phyloP scores from a whole-genome alignment of 2,329 filamentous ascomycete genomes.

The Ascochyta clinopodiicola region DNA sequence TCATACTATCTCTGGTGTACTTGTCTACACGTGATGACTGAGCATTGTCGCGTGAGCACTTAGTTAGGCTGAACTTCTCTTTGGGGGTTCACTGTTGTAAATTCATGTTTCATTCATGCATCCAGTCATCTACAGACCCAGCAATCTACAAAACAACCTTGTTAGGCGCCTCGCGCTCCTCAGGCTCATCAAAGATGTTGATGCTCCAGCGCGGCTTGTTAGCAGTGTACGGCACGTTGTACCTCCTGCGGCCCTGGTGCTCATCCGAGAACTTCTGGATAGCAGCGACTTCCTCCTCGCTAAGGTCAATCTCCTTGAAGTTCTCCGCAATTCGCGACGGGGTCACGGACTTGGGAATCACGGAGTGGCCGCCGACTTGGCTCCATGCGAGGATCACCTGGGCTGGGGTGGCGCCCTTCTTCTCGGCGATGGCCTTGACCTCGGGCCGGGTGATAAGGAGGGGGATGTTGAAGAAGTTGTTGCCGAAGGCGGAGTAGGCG shows the following conservation, averaged over 20 bases:
- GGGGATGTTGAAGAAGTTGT: slow-evolving; percentile 53
- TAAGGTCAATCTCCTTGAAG: slow-evolving; percentile 39
- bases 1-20: too few species aligned
- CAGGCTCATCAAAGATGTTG: slow-evolving; percentile 40
- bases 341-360: slow-evolving; percentile 41
- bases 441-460: slow-evolving; percentile 73
- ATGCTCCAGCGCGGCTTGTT: slow-evolving; percentile 48
- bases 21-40: too few species aligned
- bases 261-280: slow-evolving; percentile 60
- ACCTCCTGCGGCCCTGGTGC: slow-evolving; percentile 33
- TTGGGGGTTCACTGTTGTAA: background rate
- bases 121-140: background rate
- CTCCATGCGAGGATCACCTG: slow-evolving; percentile 87
- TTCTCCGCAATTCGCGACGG: slow-evolving; percentile 36
- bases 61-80: too few species aligned
- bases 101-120: background rate
- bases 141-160: slow-evolving; percentile 22
- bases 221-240: slow-evolving; percentile 49
- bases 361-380: slow-evolving; percentile 65
- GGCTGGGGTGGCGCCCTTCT: slow-evolving; percentile 70
- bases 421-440: slow-evolving; percentile 70
- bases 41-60: too few species aligned
- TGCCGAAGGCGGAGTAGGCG: slow-evolving; percentile 53
- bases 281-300: slow-evolving; percentile 30
- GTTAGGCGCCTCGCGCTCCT: slow-evolving; percentile 36